Evolutionary conservation across 2,329 filamentous ascomycete species (phyloP).

Genomic region (Delphinella strobiligena): DNA sequence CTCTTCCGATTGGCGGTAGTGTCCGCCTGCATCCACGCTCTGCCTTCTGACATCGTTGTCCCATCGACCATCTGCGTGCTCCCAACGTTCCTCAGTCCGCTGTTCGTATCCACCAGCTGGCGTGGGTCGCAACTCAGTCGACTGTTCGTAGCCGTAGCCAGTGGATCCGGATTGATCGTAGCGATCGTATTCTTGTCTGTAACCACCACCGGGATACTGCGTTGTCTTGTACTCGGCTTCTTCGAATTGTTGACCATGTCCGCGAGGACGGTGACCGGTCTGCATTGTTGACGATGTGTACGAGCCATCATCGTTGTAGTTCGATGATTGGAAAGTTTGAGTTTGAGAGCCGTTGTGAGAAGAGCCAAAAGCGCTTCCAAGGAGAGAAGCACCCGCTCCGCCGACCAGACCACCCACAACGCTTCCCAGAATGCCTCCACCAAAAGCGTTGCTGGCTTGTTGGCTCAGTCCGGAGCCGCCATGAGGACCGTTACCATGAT

Average conservation of each 20-base stretch:
- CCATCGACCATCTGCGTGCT: constrained; percentile 29
- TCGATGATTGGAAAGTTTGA: constrained; percentile 38
- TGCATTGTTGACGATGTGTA: constrained; percentile 51
- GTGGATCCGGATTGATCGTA: constrained; percentile 38
- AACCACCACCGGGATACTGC: constrained; percentile 44
- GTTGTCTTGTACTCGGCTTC: constrained; percentile 50
- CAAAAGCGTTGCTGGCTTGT: constrained; percentile 44
- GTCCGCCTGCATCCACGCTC: constrained; percentile 14
- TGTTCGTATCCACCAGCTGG: constrained; percentile 47
- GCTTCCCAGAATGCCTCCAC: constrained; percentile 55
- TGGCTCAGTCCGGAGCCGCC: constrained; percentile 10
- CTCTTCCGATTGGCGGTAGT: constrained; percentile 15
- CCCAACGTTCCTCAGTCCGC: constrained; percentile 43
- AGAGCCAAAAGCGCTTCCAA: constrained; percentile 47
- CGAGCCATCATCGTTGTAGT: constrained; percentile 47
- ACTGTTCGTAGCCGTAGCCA: constrained; percentile 48
- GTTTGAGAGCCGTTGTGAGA: constrained; percentile 32
- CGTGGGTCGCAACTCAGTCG: constrained; percentile 40
- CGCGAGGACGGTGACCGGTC: constrained; percentile 37
- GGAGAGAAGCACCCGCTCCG: constrained; percentile 45
- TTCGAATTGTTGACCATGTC: constrained; percentile 35
- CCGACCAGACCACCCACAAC: constrained; percentile 58
- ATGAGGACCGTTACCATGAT: constrained; percentile 29
- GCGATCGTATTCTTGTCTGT: constrained; percentile 47
- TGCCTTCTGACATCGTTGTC: constrained; percentile 26